Evolutionary conservation across 345 rosid species (phyloP).

Genomic region (Lumnitzera littorea): DNA sequence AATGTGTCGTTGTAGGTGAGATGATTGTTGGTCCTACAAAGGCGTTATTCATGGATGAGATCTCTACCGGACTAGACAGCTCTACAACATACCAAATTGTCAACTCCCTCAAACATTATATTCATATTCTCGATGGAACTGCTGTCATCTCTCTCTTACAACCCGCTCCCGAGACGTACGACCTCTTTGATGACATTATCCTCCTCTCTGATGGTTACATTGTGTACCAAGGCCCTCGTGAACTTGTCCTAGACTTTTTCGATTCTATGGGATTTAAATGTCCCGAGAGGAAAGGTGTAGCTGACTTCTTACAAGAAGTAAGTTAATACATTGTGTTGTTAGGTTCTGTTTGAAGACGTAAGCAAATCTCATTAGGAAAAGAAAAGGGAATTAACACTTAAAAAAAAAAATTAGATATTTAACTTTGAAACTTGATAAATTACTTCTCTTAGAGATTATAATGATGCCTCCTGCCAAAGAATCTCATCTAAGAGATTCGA

Average conservation of each 20-base stretch:
- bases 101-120: constrained; percentile 25
- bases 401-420: too few species aligned
- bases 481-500: too few species aligned
- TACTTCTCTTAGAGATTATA: too few species aligned
- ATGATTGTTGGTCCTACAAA: constrained; percentile 38
- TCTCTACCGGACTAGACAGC: constrained; percentile 40
- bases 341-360: too few species aligned
- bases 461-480: too few species aligned
- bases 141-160: constrained; percentile 36
- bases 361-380: too few species aligned
- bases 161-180: constrained; percentile 37
- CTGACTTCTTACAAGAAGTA: constrained; percentile 29
- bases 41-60: constrained; percentile 38
- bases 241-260: constrained; percentile 15
- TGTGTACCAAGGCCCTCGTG: constrained; percentile 24
- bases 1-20: constrained; percentile 17
- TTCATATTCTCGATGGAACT: constrained; percentile 29
- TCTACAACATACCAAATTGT: constrained; percentile 36
- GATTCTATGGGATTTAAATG: constrained; percentile 18
- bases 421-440: too few species aligned
- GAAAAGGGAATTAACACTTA: too few species aligned
- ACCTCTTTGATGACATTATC: constrained; percentile 23
- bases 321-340: neutral
- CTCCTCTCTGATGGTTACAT: constrained; percentile 20
- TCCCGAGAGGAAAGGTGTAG: constrained; percentile 20